A percentile compares a stretch with the other conserved stretches of the same genome.
Conservation (phyloP, 2,329 filamentous ascomycete species). For the Penicillium sp. region DNA sequence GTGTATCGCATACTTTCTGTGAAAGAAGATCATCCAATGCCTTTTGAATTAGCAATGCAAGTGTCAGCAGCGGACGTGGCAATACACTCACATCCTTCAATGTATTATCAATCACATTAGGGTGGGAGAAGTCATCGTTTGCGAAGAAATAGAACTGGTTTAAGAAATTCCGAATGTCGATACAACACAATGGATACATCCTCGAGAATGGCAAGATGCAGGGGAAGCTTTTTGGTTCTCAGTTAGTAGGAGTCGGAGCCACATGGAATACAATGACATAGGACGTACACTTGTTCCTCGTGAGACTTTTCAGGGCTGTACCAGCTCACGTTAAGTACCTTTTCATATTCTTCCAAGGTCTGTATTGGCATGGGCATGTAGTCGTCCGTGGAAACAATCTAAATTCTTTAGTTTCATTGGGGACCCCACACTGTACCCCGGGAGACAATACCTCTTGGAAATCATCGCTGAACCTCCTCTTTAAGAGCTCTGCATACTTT, state of each 20-base stretch:
- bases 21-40: slow-evolving; percentile 93
- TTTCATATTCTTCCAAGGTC: slow-evolving; percentile 85
- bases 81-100: slow-evolving; percentile 65
- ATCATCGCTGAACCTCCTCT: slow-evolving; percentile 87
- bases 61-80: background rate
- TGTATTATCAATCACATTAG: slow-evolving; percentile 85
- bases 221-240: slow-evolving; percentile 64
- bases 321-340: slow-evolving; percentile 95
- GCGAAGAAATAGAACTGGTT: slow-evolving; percentile 99
- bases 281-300: slow-evolving; percentile 69
- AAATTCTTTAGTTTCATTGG: slow-evolving; percentile 8
- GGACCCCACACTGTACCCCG: background rate
- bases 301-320: slow-evolving; percentile 78
- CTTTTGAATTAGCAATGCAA: slow-evolving; percentile 42
- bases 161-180: slow-evolving; percentile 94
- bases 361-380: slow-evolving; percentile 99
- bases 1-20: slow-evolving; percentile 82
- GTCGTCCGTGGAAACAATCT: slow-evolving; percentile 83
- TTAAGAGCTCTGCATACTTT: slow-evolving; percentile 89
- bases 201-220: slow-evolving; percentile 96
- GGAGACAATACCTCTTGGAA: slow-evolving; percentile 73
- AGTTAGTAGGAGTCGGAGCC: background rate
- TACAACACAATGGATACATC: slow-evolving; percentile 98
- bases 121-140: slow-evolving; percentile 91
- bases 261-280: background rate